Evolutionary conservation across 202 grass and related monocot genomes (phyloP), one percentile per base, ranked within the genome.

Genomic region (Zizania palustris): DNA sequence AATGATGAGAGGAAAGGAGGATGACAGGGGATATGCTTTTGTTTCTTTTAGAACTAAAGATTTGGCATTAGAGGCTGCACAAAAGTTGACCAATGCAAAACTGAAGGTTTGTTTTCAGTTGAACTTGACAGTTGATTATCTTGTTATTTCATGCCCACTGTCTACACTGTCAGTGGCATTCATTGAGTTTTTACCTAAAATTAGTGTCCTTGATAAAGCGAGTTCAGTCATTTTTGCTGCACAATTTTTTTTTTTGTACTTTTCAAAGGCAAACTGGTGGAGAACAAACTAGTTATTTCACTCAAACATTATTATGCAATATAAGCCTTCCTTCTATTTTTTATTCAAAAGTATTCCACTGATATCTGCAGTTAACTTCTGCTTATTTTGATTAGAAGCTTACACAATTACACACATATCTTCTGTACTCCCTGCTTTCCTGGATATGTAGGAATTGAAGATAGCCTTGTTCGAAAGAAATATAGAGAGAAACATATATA

Each of bases 1-100:
- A 68, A 90, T 93, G 80, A 87, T 95, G 85, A 87, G 79, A 77
- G 80, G 83, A 65, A 91, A 91, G 57, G 81, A 79, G 14, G 88
- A 90, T 57, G 87, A 68, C 20, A 98, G 60, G 81, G 44, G 68
- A 35, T 95, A 94, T 90, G 91, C 91, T 50, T 98, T 98, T 79
- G 83, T 98, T 74, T 86, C 78, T 67, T 98, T 92, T 67, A 86
- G 78, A 78, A 92, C 71, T 71, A 86, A 75, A 66, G 83, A 79
- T 53, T 74, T 94, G 71, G 95, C 95, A 68, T 67, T 72, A 53
- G 85, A 87, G 71, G 95, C 95, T 69, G 94, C 95, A 36, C 64
- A 72, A 79, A 86, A 86, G 55, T 77, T 98, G 83, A 85, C 73
- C 85, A 88, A 95, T 66, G 79, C 78, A 72, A 61, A 83, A 61